Percentiles rank a stretch among this genome's conserved stretches.
Evolutionary conservation across 495 filamentous ascomycete genomes (phyloP).

Genomic region (Penicillium ucsense): DNA sequence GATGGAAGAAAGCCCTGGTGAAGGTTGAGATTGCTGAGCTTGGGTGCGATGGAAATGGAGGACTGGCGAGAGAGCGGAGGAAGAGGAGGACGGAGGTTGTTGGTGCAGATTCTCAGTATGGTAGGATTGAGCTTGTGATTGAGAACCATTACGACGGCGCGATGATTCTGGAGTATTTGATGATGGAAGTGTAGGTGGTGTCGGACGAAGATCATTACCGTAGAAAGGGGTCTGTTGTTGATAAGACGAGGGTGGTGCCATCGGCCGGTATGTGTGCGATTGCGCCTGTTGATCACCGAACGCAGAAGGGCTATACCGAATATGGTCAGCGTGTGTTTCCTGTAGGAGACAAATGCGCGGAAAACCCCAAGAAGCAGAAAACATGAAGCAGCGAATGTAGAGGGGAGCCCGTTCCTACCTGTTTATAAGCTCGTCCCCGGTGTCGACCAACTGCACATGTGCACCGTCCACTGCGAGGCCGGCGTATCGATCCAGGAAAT

Average conservation of each 20-base stretch:
- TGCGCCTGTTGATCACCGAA: slow-evolving; percentile 14
- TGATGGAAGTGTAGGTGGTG: slow-evolving; percentile 5
- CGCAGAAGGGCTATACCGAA: neutral
- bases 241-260: slow-evolving; percentile 8
- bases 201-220: slow-evolving; percentile 3
- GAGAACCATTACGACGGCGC: slow-evolving; percentile 3
- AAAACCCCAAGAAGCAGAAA: neutral
- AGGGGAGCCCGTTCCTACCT: slow-evolving; percentile 17
- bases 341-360: neutral
- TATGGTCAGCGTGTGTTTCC: neutral
- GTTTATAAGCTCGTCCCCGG: slow-evolving; percentile 39
- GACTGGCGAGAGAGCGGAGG: slow-evolving; percentile 8
- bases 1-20: slow-evolving; percentile 12
- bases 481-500: slow-evolving; percentile 75
- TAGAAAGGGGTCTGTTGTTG: slow-evolving; percentile 5
- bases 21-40: slow-evolving; percentile 5
- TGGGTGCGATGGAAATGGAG: slow-evolving; percentile 9
- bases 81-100: neutral
- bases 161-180: slow-evolving; percentile 8
- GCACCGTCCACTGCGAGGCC: slow-evolving; percentile 42
- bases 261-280: slow-evolving; percentile 8
- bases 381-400: neutral
- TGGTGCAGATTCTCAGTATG: neutral
- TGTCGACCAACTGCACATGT: slow-evolving; percentile 47
- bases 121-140: neutral